phyloP scores from a whole-genome alignment of 2,329 filamentous ascomycete genomes.

The Neonectria neomacrospora region DNA sequence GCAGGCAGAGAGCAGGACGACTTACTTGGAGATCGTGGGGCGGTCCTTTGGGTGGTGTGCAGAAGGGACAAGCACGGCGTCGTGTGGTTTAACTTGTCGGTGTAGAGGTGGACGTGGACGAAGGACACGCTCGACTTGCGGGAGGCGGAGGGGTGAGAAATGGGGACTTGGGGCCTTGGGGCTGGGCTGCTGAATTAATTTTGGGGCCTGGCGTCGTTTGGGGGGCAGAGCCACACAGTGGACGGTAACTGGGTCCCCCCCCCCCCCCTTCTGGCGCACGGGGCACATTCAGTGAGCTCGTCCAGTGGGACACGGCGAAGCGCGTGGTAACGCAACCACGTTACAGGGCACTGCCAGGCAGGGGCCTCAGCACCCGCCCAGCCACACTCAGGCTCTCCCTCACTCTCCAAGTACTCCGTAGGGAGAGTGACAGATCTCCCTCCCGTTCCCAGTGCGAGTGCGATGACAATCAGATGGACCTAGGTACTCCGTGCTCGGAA shows the following conservation, averaged over 20 bases:
- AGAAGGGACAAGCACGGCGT: constrained; percentile 46
- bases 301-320: neutral
- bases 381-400: constrained; percentile 3
- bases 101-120: constrained; percentile 44
- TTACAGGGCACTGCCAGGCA: neutral
- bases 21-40: constrained; percentile 45
- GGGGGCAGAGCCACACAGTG: constrained; percentile 4
- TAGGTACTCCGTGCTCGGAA: neutral
- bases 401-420: no score
- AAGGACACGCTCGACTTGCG: constrained; percentile 33
- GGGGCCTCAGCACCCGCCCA: constrained; percentile 1
- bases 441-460: neutral
- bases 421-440: neutral
- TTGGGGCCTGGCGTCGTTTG: constrained; percentile 39
- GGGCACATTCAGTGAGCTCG: neutral
- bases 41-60: constrained; percentile 46
- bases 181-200: constrained; percentile 35
- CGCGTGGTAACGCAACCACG: neutral
- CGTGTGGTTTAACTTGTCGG: constrained; percentile 47
- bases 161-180: constrained; percentile 36
- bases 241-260: neutral
- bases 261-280: neutral
- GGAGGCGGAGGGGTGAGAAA: constrained; percentile 41
- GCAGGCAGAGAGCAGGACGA: constrained; percentile 32
- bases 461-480: neutral